Base-by-base conservation (phyloP, 768 basidiomycete genomes). In the Gymnopilus dilepis region DNA sequence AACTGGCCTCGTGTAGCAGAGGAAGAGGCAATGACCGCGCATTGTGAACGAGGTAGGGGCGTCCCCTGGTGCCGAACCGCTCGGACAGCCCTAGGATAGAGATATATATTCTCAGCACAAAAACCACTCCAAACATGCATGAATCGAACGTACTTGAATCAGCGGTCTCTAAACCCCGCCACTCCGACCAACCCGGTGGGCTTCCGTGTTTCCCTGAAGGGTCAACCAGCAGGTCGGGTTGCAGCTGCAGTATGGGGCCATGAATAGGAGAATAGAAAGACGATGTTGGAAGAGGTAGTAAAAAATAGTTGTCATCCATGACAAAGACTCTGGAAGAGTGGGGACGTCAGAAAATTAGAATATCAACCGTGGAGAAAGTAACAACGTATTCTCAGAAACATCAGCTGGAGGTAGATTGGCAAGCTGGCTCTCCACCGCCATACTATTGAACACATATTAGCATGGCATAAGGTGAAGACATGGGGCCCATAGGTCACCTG, bases 351-450 rank as follows among this genome's bases (percentile, higher is more conserved):
- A 12, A 13, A 11, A 6, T 38, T 17, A 37, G 53, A 40, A 15
- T 22, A 40, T 2, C 6, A 19, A 30, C 12, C 13, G 13, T 2
- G 6, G 24, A 42, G 19, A 21, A 38, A 43, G 9, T 4, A 31
- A 38, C 13, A 19, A 56, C 55, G 55, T 56, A 33, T 56, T 43
- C 9, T 56, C 55, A 19, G 55, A 41, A 2, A 56, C 55, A 19
- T 56, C 55, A 45, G 37, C 37, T 15, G 55, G 55, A 5, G 55
- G 41, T 21, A 56, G 17, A 24, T 56, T 56, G 12, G 38, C 55
- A 2, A 56, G 55, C 26, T 56, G 55, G 17, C 55, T 56, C 55
- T 56, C 55, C 11, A 56, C 40, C n/a, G 55, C 55, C 55, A 56
- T 56, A n/a, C 55, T 56, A 15, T 12, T 30, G n/a, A 43, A 21